These are phyloP conservation scores for Dianthus caryophyllus DNA, from an alignment of 148 eudicot genomes.

Conservation along the genomic window DNA sequence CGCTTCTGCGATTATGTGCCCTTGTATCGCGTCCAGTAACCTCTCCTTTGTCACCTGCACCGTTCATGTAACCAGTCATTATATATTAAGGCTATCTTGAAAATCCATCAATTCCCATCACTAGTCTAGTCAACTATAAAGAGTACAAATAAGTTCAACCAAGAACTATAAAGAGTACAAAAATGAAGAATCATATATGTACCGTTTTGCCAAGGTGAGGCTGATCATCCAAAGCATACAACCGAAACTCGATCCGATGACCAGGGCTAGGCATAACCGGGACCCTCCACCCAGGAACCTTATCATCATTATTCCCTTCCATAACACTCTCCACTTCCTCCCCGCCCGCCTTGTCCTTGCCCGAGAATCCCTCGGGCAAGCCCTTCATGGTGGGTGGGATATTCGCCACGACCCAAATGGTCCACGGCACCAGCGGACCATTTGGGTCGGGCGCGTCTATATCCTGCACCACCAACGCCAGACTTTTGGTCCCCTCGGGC, in stretches of 20 bases:
- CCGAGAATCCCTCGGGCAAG: constrained; percentile 69
- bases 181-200: constrained; percentile 1
- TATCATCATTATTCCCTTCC: constrained; percentile 63
- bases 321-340: constrained; percentile 42
- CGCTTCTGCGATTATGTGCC: constrained; percentile 62
- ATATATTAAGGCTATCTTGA: too few species aligned
- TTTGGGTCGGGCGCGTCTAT: constrained; percentile 58
- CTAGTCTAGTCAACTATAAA: too few species aligned
- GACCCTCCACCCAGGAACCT: constrained; percentile 62
- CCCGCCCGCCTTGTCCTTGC: constrained; percentile 38
- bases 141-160: too few species aligned
- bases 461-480: constrained; percentile 70
- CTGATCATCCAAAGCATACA: constrained; percentile 68
- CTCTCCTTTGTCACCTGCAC: constrained; percentile 69
- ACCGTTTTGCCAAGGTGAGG: constrained; percentile 63
- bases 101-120: too few species aligned
- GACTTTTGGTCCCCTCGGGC: constrained; percentile 45
- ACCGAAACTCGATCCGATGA: constrained; percentile 66
- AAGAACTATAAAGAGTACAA: too few species aligned
- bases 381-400: constrained; percentile 62
- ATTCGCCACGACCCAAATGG: constrained; percentile 61
- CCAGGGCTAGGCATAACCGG: constrained; percentile 48
- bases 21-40: constrained; percentile 49
- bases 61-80: too few species aligned
- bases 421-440: constrained; percentile 57